Conservation (phyloP, 805 yeast species). For the Scheffersomyces spartinae region DNA sequence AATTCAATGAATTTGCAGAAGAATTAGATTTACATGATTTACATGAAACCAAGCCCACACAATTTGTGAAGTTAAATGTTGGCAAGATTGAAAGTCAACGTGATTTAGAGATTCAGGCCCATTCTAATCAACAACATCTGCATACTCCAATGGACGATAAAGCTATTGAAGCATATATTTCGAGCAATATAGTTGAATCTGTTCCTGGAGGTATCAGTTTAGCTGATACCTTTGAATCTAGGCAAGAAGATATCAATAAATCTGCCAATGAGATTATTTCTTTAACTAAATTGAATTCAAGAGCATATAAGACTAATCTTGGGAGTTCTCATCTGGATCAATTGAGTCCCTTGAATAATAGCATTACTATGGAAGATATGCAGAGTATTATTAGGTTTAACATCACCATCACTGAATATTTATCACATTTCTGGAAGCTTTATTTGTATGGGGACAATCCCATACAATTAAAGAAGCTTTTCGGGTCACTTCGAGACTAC, state of each 20-base stretch:
- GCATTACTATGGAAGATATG: too few relatives aligned
- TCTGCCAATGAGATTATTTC: constrained; percentile 19
- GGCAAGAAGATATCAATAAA: constrained; percentile 17
- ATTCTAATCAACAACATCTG: too few relatives aligned
- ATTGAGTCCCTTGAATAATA: too few relatives aligned
- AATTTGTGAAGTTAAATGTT: constrained; percentile 20
- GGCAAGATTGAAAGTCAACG: too few relatives aligned
- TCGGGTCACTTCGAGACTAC: too few relatives aligned
- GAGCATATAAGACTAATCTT: too few relatives aligned
- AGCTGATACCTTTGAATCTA: constrained; percentile 17
- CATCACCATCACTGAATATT: constrained; percentile 28
- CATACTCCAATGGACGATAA: too few relatives aligned
- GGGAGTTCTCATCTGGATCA: too few relatives aligned
- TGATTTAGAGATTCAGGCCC: too few relatives aligned
- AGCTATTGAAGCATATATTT: too few relatives aligned
- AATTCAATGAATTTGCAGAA: constrained; percentile 11
- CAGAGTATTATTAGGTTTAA: constrained; percentile 27
- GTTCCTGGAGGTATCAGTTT: constrained; percentile 11
- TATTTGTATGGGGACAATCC: constrained; percentile 26
- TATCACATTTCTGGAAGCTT: constrained; percentile 32
- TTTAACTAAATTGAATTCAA: constrained; percentile 23
- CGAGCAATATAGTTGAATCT: constrained; percentile 8
- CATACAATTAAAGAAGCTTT: constrained; percentile 25
- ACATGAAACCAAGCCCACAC: constrained; percentile 18
- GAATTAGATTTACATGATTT: constrained; percentile 27